Evolutionary conservation across 2,329 filamentous ascomycete genomes (phyloP).

Genomic region (Cladosporium sp.): DNA sequence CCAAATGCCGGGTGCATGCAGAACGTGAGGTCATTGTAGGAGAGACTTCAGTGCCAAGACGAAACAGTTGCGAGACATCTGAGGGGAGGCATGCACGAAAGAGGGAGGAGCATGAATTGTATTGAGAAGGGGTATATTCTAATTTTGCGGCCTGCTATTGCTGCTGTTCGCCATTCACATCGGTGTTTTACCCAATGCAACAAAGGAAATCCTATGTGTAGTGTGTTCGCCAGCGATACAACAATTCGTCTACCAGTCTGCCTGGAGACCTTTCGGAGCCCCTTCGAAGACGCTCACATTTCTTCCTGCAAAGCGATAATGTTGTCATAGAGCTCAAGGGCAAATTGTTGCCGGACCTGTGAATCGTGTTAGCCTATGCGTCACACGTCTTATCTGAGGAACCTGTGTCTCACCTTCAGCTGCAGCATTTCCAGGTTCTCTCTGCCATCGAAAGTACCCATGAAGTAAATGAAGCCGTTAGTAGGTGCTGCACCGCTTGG

Average conservation of each 20-base stretch:
- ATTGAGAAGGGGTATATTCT: constrained; percentile 9
- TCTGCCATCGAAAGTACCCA: constrained; percentile 49
- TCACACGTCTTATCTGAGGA: too few relatives aligned
- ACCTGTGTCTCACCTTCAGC: constrained; percentile 44
- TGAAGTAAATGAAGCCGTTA: constrained; percentile 63
- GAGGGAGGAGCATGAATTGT: too few relatives aligned
- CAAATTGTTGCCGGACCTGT: constrained; percentile 38
- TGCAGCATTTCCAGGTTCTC: constrained; percentile 47
- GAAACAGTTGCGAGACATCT: neutral
- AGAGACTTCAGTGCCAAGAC: neutral
- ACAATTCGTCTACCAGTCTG: too few relatives aligned
- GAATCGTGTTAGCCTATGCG: neutral
- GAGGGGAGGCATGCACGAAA: neutral
- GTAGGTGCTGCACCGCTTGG: constrained; percentile 55
- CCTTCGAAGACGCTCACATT: constrained; percentile 23
- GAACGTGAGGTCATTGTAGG: neutral
- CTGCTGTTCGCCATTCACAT: neutral
- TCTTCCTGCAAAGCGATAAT: constrained; percentile 36
- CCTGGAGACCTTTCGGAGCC: too few relatives aligned
- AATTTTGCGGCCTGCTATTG: constrained; percentile 7
- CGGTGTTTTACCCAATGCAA: neutral
- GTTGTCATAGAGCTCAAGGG: constrained; percentile 42
- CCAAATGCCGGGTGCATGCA: neutral
- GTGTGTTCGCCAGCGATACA: neutral
- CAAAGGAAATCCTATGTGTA: neutral